phyloP scores from a whole-genome alignment of 2,329 filamentous ascomycete species.

The Mycosphaerella sp. region DNA sequence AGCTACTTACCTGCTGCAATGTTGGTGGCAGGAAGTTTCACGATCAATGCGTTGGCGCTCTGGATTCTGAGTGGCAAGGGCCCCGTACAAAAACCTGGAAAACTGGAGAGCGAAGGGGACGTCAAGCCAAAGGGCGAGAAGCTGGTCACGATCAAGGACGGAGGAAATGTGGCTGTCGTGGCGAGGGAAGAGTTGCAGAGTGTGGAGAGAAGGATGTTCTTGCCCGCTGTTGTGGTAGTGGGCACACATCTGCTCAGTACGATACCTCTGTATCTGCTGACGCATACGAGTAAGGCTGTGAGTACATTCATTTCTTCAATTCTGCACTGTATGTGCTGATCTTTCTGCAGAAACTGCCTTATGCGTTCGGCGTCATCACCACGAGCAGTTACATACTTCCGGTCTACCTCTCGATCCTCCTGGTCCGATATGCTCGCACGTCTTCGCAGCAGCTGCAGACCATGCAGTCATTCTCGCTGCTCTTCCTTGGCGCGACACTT shows the following conservation, averaged over 20 bases:
- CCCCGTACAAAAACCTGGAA: conserved; percentile 29
- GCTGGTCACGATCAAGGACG: conserved; percentile 35
- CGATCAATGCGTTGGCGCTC: conserved; percentile 87
- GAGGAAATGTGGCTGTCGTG: conserved; percentile 35
- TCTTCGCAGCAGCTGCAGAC: conserved; percentile 63
- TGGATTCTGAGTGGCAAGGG: conserved; percentile 76
- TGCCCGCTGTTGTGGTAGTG: conserved; percentile 68
- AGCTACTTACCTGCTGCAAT: conserved; percentile 98
- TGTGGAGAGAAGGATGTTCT: conserved; percentile 60
- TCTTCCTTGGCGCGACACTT: conserved; percentile 84
- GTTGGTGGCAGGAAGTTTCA: conserved; percentile 90
- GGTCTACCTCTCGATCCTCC: conserved; percentile 21
- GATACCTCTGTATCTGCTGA: conserved; percentile 81
- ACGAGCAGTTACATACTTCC: conserved; percentile 37
- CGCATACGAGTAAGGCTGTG: conserved; percentile 62
- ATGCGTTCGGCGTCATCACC: conserved; percentile 42
- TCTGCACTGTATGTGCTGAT: not conserved
- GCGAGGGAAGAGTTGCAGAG: conserved; percentile 37
- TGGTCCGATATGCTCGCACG: conserved; percentile 17
- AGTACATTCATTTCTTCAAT: conserved; percentile 31
- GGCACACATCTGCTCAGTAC: conserved; percentile 69
- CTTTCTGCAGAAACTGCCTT: conserved; percentile 42
- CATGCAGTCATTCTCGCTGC: conserved; percentile 84
- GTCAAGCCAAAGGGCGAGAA: conserved; percentile 33
- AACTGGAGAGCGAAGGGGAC: conserved; percentile 25